Base-by-base conservation (phyloP, 495 filamentous ascomycete genomes). In the Daldinia bambusicola region DNA sequence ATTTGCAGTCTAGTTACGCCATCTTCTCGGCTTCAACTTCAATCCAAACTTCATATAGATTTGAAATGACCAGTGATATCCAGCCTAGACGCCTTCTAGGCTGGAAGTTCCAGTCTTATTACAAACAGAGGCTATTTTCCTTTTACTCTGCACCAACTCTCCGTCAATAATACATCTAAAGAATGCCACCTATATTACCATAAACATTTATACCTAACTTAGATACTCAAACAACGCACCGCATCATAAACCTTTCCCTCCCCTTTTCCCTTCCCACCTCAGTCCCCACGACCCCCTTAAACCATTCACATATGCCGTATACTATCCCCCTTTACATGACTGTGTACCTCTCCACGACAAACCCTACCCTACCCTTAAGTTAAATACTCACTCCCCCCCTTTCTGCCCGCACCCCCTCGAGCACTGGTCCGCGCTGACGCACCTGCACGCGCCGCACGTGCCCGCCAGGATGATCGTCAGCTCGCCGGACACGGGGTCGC, bases 401-500 rank as follows among this genome's bases (percentile, higher is more conserved):
- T 63, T 48, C 36, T 53, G 58, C n/a, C 71, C 71, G n/a, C 72
- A 74, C 9, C 68, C 61, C 30, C 63, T 31, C 30, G 63, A 63
- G 38, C 72, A 74, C 60, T 68, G 61, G 34, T 68, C 72, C 8
- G 16, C 60, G 22, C 43, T 66, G 7, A 72, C 51, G 5, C 73
- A 75, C 52, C 40, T 53, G 34, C 72, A 75, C 7, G 59, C 73
- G 4, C 45, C 32, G 61, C 70, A 72, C 40, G 70, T 75, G 31
- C 73, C 73, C 6, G 61, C 69, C 6, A 75, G 65, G 37, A 69
- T 75, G 37, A 75, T 75, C 2, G 73, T 75, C 26, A 75, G 18
- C 16, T 63, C 57, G 12, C 73, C 73, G 0, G 73, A 72, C 22
- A 75, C 67, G 9, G 73, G 73, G 58, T 75, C 73, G 58, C 70